phyloP scores from a whole-genome alignment of 768 basidiomycete species.

The Lyophyllum atratum region DNA sequence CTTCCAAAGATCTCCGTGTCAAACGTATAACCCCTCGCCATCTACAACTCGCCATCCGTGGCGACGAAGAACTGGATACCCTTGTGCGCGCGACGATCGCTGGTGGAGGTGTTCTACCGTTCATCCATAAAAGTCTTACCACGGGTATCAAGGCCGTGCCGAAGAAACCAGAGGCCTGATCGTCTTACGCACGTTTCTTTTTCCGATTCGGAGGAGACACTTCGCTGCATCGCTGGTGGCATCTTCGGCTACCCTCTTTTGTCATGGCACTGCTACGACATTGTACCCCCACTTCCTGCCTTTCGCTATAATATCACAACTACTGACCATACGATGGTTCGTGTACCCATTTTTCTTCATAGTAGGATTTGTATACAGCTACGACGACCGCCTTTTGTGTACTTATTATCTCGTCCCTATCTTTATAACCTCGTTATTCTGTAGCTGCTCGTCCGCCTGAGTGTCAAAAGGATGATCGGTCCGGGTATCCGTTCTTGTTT shows the following conservation, averaged over 20 bases:
- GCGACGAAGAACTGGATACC: constrained; percentile 96
- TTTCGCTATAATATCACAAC: constrained; percentile 3
- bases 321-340: constrained; percentile 8
- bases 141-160: constrained; percentile 44
- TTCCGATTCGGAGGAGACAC: background rate
- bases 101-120: constrained; percentile 84
- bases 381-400: constrained; percentile 11
- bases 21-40: constrained; percentile 98
- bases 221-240: background rate
- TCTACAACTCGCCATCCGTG: constrained; percentile 93
- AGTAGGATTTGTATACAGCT: constrained; percentile 13
- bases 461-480: background rate
- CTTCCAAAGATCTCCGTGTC: constrained; percentile 94
- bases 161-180: constrained; percentile 45
- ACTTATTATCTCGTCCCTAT: constrained; percentile 16
- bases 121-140: constrained; percentile 86
- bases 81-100: constrained; percentile 94
- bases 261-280: background rate
- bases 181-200: background rate
- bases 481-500: background rate
- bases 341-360: constrained; percentile 7
- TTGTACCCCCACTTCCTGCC: constrained; percentile 5
- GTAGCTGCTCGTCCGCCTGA: background rate
- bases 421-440: constrained; percentile 15
- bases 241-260: background rate